Conservation (phyloP, 768 basidiomycete species). For the Trametes sanguinea region DNA sequence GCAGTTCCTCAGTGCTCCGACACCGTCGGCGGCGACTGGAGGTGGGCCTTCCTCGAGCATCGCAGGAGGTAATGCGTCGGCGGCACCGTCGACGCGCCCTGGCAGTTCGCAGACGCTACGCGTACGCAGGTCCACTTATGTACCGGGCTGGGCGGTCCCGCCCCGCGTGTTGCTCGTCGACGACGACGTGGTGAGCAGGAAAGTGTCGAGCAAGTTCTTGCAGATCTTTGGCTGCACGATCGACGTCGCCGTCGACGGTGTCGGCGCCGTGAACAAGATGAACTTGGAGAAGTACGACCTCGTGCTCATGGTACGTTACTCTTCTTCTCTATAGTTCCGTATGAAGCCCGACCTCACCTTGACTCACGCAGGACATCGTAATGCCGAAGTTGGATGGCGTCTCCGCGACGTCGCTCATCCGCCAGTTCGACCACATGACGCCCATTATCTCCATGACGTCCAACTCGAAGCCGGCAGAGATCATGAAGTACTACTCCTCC, state of each 20-base stretch:
- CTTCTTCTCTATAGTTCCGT: background rate
- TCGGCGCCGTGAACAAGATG: slow-evolving; percentile 94
- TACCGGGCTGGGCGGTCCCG: slow-evolving; percentile 89
- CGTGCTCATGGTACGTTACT: slow-evolving; percentile 79
- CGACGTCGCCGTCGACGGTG: slow-evolving; percentile 92
- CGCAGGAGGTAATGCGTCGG: background rate
- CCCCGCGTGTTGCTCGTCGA: slow-evolving; percentile 92
- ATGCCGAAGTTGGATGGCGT: slow-evolving; percentile 91
- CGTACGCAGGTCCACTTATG: slow-evolving; percentile 76
- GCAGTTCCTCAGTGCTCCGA: slow-evolving; percentile 24
- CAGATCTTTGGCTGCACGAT: slow-evolving; percentile 95
- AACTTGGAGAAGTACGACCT: slow-evolving; percentile 94
- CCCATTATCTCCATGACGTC: slow-evolving; percentile 99
- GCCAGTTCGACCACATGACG: slow-evolving; percentile 93
- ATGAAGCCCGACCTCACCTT: background rate
- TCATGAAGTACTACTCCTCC: slow-evolving; percentile 86
- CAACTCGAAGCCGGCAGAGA: slow-evolving; percentile 90
- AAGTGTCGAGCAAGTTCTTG: slow-evolving; percentile 88
- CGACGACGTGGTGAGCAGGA: slow-evolving; percentile 90
- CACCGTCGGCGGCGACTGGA: slow-evolving; percentile 20
- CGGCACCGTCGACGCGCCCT: slow-evolving; percentile 16
- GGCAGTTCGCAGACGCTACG: slow-evolving; percentile 51
- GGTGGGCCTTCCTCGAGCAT: slow-evolving; percentile 26
- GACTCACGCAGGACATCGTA: slow-evolving; percentile 75
- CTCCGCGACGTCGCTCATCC: slow-evolving; percentile 88